These are phyloP conservation scores for Wickerhamiella kurtzmanii DNA, from an alignment of 805 yeast species.

Conservation along the genomic window DNA sequence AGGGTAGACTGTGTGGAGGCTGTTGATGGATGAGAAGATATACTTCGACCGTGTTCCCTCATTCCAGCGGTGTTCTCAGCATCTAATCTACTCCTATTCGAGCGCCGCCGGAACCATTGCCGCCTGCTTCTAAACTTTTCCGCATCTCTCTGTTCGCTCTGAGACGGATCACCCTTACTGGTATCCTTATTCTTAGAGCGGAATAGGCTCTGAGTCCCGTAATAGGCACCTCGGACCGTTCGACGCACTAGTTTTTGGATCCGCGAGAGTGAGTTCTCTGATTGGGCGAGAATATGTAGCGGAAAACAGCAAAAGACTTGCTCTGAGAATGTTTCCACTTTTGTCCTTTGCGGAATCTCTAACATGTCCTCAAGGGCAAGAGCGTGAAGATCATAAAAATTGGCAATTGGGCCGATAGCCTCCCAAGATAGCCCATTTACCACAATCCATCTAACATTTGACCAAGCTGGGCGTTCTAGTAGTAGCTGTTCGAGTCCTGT, in stretches of 20 bases:
- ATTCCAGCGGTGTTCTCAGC: not conserved
- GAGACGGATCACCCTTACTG: too few relatives aligned
- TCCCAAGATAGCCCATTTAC: constrained; percentile 53
- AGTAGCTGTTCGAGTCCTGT: constrained; percentile 18
- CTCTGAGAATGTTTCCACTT: constrained; percentile 38
- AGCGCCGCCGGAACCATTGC: not conserved
- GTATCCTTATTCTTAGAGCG: too few relatives aligned
- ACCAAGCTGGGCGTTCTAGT: constrained; percentile 33
- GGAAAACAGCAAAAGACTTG: constrained; percentile 46
- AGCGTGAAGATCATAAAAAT: constrained; percentile 36
- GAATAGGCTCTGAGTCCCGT: not conserved
- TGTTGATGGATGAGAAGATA: too few relatives aligned
- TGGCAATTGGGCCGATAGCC: constrained; percentile 36
- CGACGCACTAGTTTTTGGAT: not conserved
- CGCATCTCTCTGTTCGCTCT: not conserved
- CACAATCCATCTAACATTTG: constrained; percentile 42
- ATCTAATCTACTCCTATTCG: not conserved
- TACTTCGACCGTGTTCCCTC: not conserved
- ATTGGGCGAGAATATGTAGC: constrained; percentile 33
- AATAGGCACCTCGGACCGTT: not conserved
- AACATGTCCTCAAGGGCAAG: constrained; percentile 50
- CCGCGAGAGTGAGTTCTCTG: constrained; percentile 14
- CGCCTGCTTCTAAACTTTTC: not conserved
- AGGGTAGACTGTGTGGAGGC: too few relatives aligned
- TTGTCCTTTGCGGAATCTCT: constrained; percentile 48